Evolutionary conservation across 2,329 filamentous ascomycete genomes (phyloP).

Genomic region (Fusarium sp.): DNA sequence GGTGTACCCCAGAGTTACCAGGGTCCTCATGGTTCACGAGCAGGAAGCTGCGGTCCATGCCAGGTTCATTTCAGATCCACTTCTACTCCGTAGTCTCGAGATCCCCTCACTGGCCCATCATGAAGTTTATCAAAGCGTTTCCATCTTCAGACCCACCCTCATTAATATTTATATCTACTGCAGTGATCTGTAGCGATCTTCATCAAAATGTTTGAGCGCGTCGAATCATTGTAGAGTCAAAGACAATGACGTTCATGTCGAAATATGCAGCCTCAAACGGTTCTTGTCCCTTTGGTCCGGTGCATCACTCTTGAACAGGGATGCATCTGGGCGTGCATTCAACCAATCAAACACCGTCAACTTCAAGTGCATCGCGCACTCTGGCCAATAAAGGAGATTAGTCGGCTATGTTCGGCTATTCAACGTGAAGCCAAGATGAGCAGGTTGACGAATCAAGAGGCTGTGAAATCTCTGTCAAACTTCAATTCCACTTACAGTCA

Average conservation of each 20-base stretch:
- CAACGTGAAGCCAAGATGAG: constrained; percentile 2
- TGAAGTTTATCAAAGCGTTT: constrained; percentile 34
- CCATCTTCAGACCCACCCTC: constrained; percentile 19
- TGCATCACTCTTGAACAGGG: constrained; percentile 31
- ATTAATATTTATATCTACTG: constrained; percentile 1
- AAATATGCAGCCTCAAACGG: constrained; percentile 3
- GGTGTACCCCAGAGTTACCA: constrained; percentile 30
- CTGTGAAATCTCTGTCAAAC: constrained; percentile 44
- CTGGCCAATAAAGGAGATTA: constrained; percentile 42
- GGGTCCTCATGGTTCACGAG: constrained; percentile 35
- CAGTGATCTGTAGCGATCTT: background rate
- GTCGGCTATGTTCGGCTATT: constrained; percentile 44
- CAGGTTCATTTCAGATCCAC: constrained; percentile 21
- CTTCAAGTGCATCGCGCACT: background rate
- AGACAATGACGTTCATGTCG: constrained; percentile 5
- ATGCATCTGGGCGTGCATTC: constrained; percentile 29
- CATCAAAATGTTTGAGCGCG: background rate
- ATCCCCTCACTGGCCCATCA: constrained; percentile 22
- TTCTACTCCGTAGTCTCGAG: constrained; percentile 17
- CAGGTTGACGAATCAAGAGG: constrained; percentile 34
- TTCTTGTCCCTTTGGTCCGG: constrained; percentile 40
- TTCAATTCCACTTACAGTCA: constrained; percentile 38
- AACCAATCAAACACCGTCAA: constrained; percentile 30
- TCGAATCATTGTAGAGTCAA: constrained; percentile 19
- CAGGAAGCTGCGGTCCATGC: constrained; percentile 29